Evolutionary conservation across 108 stramenopile species (phyloP).

Genomic region (Nannochloropsis granulata): DNA sequence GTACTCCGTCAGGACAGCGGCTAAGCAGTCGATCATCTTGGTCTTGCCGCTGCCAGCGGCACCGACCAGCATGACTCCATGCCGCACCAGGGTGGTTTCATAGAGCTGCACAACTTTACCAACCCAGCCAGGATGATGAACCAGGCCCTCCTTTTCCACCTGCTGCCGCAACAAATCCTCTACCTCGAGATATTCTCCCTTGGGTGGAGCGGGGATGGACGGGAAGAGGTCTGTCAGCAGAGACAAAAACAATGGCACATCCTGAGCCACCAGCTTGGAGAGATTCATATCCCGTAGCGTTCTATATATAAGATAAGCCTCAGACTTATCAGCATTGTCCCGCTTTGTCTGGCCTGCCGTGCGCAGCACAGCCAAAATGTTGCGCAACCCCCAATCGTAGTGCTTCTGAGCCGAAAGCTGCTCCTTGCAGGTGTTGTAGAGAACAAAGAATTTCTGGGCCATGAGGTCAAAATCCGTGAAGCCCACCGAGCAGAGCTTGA

Average conservation of each 20-base stretch:
- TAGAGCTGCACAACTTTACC: conserved; percentile 73
- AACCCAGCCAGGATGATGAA: conserved; percentile 47
- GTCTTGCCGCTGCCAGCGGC: conserved; percentile 77
- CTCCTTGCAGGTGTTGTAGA: conserved; percentile 71
- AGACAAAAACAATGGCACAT: conserved; percentile 73
- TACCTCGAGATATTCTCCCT: conserved; percentile 59
- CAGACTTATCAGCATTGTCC: conserved; percentile 51
- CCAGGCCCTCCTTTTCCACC: conserved; percentile 45
- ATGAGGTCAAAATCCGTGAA: conserved; percentile 61
- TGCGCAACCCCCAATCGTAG: conserved; percentile 77
- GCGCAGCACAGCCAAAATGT: conserved; percentile 65
- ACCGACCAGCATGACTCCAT: conserved; percentile 80
- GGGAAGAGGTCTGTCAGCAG: conserved; percentile 72
- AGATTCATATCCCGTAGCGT: conserved; percentile 82
- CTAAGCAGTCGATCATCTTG: conserved; percentile 56
- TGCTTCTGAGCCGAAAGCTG: conserved; percentile 72
- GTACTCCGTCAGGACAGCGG: conserved; percentile 52
- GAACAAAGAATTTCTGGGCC: conserved; percentile 62
- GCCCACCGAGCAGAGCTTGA: conserved; percentile 77
- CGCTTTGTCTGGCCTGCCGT: conserved; percentile 74
- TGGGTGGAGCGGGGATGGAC: conserved; percentile 49
- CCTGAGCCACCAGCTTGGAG: conserved; percentile 73
- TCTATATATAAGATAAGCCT: conserved; percentile 63
- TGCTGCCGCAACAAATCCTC: conserved; percentile 44
- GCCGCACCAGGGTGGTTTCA: conserved; percentile 54